Conservation (phyloP, 768 basidiomycete genomes). For the Hirschioporus abietinus region DNA sequence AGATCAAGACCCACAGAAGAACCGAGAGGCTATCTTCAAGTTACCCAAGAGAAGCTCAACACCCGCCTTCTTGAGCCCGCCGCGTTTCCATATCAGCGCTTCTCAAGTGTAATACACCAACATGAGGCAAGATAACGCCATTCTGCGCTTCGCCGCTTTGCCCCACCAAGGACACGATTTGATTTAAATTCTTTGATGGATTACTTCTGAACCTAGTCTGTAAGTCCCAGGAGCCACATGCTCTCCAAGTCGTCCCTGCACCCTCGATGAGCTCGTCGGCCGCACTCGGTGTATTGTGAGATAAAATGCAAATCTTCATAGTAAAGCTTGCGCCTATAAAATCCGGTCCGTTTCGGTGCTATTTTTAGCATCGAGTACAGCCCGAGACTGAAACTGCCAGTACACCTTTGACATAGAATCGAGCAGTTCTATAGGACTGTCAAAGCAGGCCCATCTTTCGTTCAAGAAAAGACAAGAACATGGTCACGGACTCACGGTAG, state of each 20-base stretch:
- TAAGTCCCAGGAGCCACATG: background rate
- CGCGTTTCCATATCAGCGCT: background rate
- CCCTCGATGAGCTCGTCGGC: background rate
- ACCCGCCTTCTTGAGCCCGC: background rate
- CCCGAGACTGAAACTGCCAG: too few relatives aligned
- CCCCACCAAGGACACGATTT: background rate
- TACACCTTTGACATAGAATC: too few relatives aligned
- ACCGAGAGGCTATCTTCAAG: background rate
- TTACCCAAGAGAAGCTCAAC: background rate
- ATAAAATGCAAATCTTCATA: background rate
- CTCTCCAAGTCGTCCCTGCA: background rate
- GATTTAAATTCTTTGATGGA: background rate
- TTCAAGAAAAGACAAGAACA: too few relatives aligned
- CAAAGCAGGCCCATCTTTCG: too few relatives aligned
- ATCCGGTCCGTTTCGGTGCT: too few relatives aligned
- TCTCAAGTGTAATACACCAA: background rate
- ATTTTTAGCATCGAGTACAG: too few relatives aligned
- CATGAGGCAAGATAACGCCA: conserved; percentile 3
- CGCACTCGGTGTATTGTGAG: background rate
- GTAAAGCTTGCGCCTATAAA: too few relatives aligned
- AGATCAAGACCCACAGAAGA: background rate
- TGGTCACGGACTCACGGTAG: too few relatives aligned
- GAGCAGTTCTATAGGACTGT: too few relatives aligned
- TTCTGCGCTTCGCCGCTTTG: conserved; percentile 1
- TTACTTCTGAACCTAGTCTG: background rate